Evolutionary conservation across 441 rosid species (phyloP).

Genomic region (Breynia disticha): DNA sequence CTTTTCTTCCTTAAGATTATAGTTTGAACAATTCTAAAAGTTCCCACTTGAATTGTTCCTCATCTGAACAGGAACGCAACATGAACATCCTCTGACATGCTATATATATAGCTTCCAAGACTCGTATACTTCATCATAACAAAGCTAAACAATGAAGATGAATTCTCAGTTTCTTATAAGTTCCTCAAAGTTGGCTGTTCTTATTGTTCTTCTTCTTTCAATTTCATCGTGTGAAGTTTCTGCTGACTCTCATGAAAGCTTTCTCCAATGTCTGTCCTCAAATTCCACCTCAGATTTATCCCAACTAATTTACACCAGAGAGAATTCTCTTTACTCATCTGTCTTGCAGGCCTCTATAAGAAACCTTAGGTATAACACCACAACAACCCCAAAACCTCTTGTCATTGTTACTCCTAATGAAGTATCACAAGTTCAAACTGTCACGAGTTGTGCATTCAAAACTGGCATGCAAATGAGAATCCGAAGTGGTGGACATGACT

Average conservation of each 20-base stretch:
- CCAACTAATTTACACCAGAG: constrained; percentile 11
- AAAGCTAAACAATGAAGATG: not conserved
- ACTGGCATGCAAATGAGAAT: constrained; percentile 40
- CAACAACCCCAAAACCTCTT: constrained; percentile 36
- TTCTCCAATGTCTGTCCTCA: constrained; percentile 12
- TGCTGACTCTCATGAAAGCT: not conserved
- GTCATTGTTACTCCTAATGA: constrained; percentile 40
- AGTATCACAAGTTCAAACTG: constrained; percentile 40
- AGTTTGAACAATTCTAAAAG: too few species aligned
- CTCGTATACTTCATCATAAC: too few species aligned
- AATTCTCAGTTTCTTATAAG: not conserved
- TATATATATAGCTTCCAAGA: too few species aligned
- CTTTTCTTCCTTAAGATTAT: too few species aligned
- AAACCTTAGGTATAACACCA: constrained; percentile 36
- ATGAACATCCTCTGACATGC: too few species aligned
- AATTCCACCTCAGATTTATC: constrained; percentile 1
- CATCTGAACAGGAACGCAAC: too few species aligned
- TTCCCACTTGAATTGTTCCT: too few species aligned
- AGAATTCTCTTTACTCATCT: constrained; percentile 18
- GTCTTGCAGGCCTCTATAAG: constrained; percentile 22
- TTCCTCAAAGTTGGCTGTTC: not conserved
- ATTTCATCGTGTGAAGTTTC: not conserved
- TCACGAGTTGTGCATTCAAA: constrained; percentile 29
- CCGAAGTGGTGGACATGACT: constrained; percentile 69
- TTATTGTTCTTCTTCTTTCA: not conserved